Percentiles rank a stretch among this genome's conserved stretches.
Conservation (phyloP, 1,139 yeast species). For the Suhomyces yuchorum region DNA sequence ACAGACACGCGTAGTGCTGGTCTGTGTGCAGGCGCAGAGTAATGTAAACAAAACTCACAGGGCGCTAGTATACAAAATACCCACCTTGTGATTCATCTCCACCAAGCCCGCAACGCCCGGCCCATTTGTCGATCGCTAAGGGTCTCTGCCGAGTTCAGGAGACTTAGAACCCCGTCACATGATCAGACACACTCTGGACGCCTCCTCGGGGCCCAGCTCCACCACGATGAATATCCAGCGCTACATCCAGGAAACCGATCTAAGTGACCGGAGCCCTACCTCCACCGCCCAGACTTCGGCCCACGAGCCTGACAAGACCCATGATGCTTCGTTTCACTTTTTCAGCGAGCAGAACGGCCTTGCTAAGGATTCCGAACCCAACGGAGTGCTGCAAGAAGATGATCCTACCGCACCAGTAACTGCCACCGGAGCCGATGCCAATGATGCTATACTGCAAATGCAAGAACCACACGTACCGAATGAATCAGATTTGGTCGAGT, state of each 20-base stretch:
- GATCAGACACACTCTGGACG: constrained; percentile 23
- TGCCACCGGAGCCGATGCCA: background rate
- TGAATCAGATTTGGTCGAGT: too few species aligned
- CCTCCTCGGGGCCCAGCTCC: constrained; percentile 25
- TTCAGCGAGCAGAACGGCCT: background rate
- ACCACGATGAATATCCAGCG: constrained; percentile 27
- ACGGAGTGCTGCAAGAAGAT: background rate
- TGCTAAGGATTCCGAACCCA: background rate
- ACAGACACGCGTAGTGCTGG: background rate
- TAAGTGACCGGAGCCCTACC: constrained; percentile 22
- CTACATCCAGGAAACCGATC: constrained; percentile 29
- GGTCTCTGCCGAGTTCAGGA: background rate
- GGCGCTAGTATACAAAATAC: background rate
- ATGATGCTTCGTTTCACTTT: constrained; percentile 15
- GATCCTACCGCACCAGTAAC: too few species aligned
- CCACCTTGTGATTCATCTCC: background rate
- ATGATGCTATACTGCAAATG: background rate
- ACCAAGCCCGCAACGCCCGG: background rate
- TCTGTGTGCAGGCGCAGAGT: background rate
- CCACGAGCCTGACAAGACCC: constrained; percentile 13
- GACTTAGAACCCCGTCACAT: background rate
- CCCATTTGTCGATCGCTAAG: background rate
- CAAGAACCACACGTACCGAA: background rate
- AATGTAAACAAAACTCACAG: background rate
- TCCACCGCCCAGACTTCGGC: constrained; percentile 21